Evolutionary conservation across 768 basidiomycete species (phyloP).

Genomic region (Boletus tylopilopsis): DNA sequence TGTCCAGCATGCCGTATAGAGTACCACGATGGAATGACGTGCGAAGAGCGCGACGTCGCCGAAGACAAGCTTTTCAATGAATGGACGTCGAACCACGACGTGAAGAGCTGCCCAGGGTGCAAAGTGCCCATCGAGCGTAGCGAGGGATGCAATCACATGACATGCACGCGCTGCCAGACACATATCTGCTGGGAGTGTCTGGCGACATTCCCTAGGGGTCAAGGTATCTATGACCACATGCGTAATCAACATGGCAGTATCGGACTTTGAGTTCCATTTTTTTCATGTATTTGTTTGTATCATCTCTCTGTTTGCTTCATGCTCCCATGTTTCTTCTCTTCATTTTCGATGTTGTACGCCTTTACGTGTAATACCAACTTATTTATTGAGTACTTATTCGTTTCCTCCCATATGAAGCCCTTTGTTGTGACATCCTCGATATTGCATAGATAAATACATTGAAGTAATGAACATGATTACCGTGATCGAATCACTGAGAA

Average conservation of each 20-base stretch:
- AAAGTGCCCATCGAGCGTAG: slow-evolving; percentile 64
- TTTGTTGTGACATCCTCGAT: not conserved
- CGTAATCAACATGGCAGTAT: slow-evolving; percentile 61
- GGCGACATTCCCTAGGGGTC: slow-evolving; percentile 60
- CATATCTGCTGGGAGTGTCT: slow-evolving; percentile 84
- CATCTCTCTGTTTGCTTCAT: slow-evolving; percentile 8
- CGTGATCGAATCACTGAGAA: slow-evolving; percentile 12
- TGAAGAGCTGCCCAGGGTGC: slow-evolving; percentile 75
- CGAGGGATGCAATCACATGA: slow-evolving; percentile 82
- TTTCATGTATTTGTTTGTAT: not conserved
- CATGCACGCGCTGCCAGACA: slow-evolving; percentile 67
- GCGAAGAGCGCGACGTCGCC: slow-evolving; percentile 50
- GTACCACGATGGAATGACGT: slow-evolving; percentile 65
- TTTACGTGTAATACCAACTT: slow-evolving; percentile 8
- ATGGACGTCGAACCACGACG: slow-evolving; percentile 62
- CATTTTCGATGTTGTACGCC: slow-evolving; percentile 15
- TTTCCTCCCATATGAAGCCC: not conserved
- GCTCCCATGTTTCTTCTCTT: not conserved
- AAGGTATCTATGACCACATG: slow-evolving; percentile 82
- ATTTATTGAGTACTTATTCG: slow-evolving; percentile 27
- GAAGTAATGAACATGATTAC: not conserved
- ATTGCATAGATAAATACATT: slow-evolving; percentile 20
- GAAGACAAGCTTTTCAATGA: slow-evolving; percentile 56
- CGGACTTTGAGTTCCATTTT: slow-evolving; percentile 31
- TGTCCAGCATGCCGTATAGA: slow-evolving; percentile 59